phyloP scores from a whole-genome alignment of 192 early-diverging fungal species.

The Podila epicladia region DNA sequence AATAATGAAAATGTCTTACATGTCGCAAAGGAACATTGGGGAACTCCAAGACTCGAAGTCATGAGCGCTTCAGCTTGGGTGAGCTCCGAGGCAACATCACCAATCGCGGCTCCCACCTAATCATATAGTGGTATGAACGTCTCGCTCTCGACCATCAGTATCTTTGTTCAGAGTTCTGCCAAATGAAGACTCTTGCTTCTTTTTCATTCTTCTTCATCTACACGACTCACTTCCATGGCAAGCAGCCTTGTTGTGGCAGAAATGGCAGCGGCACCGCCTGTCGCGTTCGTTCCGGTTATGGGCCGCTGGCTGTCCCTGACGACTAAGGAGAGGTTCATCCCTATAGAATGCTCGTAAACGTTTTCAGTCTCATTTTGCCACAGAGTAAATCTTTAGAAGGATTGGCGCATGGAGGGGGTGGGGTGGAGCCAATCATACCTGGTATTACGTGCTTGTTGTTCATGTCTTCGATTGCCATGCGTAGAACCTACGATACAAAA shows the following conservation, averaged over 20 bases:
- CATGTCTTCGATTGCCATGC: conserved; percentile 40
- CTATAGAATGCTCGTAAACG: neutral
- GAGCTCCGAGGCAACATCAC: conserved; percentile 32
- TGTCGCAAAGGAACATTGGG: conserved; percentile 41
- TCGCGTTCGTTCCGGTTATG: conserved; percentile 18
- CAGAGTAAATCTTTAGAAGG: neutral
- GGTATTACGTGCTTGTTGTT: conserved; percentile 34
- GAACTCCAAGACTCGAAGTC: conserved; percentile 43
- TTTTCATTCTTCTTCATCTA: too few species aligned
- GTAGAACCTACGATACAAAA: conserved; percentile 12
- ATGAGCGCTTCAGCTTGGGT: conserved; percentile 33
- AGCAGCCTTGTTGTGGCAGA: conserved; percentile 30
- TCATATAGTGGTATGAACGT: neutral
- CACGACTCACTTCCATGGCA: conserved; percentile 4
- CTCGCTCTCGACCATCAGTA: neutral
- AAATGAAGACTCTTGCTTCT: neutral
- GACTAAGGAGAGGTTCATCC: conserved; percentile 36
- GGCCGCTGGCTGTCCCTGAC: conserved; percentile 33
- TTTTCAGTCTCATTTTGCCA: too few species aligned
- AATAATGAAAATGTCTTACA: conserved; percentile 11
- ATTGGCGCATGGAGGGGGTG: neutral
- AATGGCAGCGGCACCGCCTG: conserved; percentile 32
- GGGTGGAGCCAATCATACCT: conserved; percentile 1
- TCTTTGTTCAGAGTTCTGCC: neutral
- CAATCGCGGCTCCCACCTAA: conserved; percentile 31